Conservation (phyloP, 2,329 filamentous ascomycete genomes). For the Colletotrichum karsti region DNA sequence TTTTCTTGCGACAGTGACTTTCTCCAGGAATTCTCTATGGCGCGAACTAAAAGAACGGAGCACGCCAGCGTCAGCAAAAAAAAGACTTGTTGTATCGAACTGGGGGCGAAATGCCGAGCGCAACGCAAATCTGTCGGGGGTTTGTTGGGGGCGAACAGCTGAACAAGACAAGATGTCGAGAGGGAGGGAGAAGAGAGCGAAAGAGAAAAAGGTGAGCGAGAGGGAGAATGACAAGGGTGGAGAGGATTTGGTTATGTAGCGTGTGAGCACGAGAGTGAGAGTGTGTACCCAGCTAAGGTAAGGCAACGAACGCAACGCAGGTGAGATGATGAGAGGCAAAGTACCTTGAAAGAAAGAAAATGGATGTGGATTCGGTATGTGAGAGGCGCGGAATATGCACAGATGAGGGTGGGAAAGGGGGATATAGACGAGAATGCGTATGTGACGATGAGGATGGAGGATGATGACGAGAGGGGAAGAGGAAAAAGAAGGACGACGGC, state of each 20-base stretch:
- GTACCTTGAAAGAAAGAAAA: slow-evolving; percentile 18
- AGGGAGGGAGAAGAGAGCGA: slow-evolving; percentile 1
- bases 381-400: slow-evolving; percentile 6
- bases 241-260: neutral
- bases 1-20: slow-evolving; percentile 22
- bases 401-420: neutral
- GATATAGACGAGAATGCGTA: slow-evolving; percentile 2
- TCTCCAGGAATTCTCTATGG: slow-evolving; percentile 29
- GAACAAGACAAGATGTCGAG: neutral
- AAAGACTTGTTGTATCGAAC: slow-evolving; percentile 3
- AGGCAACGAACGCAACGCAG: neutral
- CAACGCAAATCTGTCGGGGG: neutral
- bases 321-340: neutral
- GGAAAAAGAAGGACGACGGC: slow-evolving; percentile 1
- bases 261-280: neutral
- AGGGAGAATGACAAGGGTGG: slow-evolving; percentile 3
- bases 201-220: neutral
- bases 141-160: slow-evolving; percentile 2
- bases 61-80: slow-evolving; percentile 23
- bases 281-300: neutral
- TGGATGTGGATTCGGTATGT: slow-evolving; percentile 10
- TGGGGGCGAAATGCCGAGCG: slow-evolving; percentile 4
- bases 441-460: slow-evolving; percentile 8
- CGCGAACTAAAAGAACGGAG: slow-evolving; percentile 24
- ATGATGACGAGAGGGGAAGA: neutral